These are phyloP conservation scores for Mycena haematopus DNA, from an alignment of 768 basidiomycete genomes.

Conservation along the genomic window DNA sequence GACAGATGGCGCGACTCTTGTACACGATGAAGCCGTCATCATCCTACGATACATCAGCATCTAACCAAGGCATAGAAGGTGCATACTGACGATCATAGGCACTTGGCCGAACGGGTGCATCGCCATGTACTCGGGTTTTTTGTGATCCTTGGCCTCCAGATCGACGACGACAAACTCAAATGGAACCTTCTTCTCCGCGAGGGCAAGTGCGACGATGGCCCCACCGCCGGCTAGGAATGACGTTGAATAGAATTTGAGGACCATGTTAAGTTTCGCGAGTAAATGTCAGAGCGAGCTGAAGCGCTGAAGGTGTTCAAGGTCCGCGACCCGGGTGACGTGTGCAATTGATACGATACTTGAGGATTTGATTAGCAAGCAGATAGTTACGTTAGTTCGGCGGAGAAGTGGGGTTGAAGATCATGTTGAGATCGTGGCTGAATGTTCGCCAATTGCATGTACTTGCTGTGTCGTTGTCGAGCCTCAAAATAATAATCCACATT, in stretches of 20 bases:
- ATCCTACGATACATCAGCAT: not conserved
- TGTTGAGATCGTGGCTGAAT: too few relatives aligned
- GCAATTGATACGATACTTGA: too few relatives aligned
- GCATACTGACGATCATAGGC: slow-evolving; percentile 1
- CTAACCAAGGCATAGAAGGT: not conserved
- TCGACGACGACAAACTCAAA: not conserved
- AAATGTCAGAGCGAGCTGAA: too few relatives aligned
- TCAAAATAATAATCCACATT: too few relatives aligned
- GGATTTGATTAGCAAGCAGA: too few relatives aligned
- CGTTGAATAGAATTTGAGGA: not conserved
- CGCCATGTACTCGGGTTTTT: not conserved
- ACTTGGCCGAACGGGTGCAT: slow-evolving; percentile 1
- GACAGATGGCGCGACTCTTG: slow-evolving; percentile 52
- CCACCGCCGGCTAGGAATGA: not conserved
- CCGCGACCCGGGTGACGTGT: too few relatives aligned
- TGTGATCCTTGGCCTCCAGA: not conserved
- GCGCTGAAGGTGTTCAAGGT: too few relatives aligned
- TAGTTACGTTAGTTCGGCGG: too few relatives aligned
- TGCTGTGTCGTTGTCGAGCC: too few relatives aligned
- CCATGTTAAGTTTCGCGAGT: not conserved
- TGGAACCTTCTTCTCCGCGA: slow-evolving; percentile 4
- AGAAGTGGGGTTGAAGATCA: too few relatives aligned
- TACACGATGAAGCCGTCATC: slow-evolving; percentile 51
- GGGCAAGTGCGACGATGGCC: not conserved
- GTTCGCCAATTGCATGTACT: too few relatives aligned